phyloP scores from a whole-genome alignment of 208 protist genomes.

The Leishmania tarentolae region DNA sequence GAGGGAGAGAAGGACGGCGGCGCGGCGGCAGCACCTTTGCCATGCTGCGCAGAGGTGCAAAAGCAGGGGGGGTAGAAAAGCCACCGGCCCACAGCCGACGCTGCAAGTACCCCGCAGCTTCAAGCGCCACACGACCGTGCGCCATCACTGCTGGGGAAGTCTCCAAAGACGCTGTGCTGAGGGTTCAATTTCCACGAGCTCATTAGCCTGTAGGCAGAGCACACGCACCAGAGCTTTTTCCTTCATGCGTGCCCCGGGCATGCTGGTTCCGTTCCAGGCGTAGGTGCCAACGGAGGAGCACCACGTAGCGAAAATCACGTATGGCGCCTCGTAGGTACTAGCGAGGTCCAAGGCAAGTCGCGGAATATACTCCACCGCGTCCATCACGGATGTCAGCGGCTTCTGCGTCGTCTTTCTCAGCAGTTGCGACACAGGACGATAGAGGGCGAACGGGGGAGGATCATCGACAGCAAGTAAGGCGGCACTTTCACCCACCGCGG shows the following conservation, averaged over 20 bases:
- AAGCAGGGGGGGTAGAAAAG: no score
- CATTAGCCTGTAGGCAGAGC: slow-evolving; percentile 15
- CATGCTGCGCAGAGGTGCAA: not conserved
- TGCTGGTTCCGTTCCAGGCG: not conserved
- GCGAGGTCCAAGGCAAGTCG: slow-evolving; percentile 6
- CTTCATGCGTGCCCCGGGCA: not conserved
- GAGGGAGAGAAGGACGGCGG: not conserved
- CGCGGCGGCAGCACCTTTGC: not conserved
- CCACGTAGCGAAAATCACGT: slow-evolving; percentile 16
- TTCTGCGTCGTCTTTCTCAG: no score
- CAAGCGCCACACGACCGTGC: no score
- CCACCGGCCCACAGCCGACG: not conserved
- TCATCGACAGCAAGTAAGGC: not conserved
- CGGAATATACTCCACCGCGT: slow-evolving; percentile 9
- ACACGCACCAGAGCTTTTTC: not conserved
- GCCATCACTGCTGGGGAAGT: not conserved
- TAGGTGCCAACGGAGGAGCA: slow-evolving; percentile 4
- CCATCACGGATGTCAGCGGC: not conserved
- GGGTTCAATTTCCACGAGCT: slow-evolving; percentile 20
- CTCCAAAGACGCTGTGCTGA: not conserved
- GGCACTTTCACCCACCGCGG: no score
- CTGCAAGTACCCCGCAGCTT: not conserved
- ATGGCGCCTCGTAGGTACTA: slow-evolving; percentile 7
- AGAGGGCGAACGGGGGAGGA: not conserved
- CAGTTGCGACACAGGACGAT: not conserved